Percentiles rank a stretch among this genome's conserved stretches.
Evolutionary conservation across 139 green algal genomes (phyloP).

Genomic region (Prasinococcaceae sp.): DNA sequence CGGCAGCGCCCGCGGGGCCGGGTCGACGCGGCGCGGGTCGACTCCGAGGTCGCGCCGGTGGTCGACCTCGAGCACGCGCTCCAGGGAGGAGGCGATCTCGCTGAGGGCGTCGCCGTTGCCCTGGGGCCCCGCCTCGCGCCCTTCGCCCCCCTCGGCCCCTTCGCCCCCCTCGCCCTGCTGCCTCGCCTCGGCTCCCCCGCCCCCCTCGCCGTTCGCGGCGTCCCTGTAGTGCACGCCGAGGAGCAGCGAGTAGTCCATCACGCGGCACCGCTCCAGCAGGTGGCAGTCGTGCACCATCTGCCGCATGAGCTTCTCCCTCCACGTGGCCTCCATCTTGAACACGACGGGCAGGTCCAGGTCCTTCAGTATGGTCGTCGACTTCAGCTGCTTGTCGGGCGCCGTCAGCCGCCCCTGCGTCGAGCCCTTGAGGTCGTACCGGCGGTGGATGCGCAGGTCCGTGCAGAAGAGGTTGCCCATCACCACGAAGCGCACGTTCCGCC

Average conservation of each 20-base stretch:
- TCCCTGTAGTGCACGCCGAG: conserved; percentile 38
- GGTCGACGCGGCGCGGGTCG: too few species aligned
- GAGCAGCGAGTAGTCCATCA: conserved; percentile 89
- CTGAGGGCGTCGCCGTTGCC: not conserved
- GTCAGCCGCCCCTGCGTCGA: conserved; percentile 48
- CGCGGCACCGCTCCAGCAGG: conserved; percentile 43
- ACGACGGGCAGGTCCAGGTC: conserved; percentile 59
- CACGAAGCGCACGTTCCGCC: conserved; percentile 73
- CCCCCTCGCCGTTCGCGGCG: not conserved
- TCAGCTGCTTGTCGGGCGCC: conserved; percentile 6
- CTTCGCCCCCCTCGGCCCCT: not conserved
- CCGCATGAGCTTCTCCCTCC: conserved; percentile 24
- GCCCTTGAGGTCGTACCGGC: conserved; percentile 87
- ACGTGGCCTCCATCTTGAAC: conserved; percentile 29
- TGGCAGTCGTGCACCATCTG: conserved; percentile 45
- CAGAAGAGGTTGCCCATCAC: conserved; percentile 92
- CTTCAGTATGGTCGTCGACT: conserved; percentile 52
- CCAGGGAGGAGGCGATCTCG: not conserved
- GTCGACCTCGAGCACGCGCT: too few species aligned
- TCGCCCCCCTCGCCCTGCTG: not conserved
- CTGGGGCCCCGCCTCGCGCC: not conserved
- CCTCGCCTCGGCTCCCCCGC: not conserved
- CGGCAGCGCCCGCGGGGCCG: too few species aligned
- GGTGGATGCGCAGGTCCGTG: conserved; percentile 72
- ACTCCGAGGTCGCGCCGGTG: too few species aligned